phyloP scores from a whole-genome alignment of 106 monocot genomes.

The Dendrobium nobile region DNA sequence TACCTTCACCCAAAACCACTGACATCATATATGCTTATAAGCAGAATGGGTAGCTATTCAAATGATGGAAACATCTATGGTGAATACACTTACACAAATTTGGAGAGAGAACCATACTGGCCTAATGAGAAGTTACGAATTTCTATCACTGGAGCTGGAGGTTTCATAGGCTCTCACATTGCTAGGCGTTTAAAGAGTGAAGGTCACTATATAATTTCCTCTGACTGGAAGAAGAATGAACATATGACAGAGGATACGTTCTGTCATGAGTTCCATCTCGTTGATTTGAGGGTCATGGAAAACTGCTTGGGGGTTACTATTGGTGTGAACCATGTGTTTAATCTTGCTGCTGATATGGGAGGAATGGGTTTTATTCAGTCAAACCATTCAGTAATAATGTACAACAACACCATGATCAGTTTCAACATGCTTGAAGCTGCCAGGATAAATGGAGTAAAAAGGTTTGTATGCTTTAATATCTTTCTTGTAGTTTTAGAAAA shows the following conservation, averaged over 20 bases:
- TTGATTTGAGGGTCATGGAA: slow-evolving; percentile 86
- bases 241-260: slow-evolving; percentile 95
- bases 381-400: slow-evolving; percentile 93
- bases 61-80: slow-evolving; percentile 34
- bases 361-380: slow-evolving; percentile 77
- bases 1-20: too few relatives aligned
- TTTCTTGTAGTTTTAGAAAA: too few relatives aligned
- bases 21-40: too few relatives aligned
- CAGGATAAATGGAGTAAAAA: slow-evolving; percentile 81
- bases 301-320: slow-evolving; percentile 76
- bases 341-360: slow-evolving; percentile 91
- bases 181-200: slow-evolving; percentile 82
- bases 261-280: slow-evolving; percentile 85
- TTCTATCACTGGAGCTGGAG: slow-evolving; percentile 78
- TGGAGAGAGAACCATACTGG: slow-evolving; percentile 90
- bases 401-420: slow-evolving; percentile 97
- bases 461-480: slow-evolving; percentile 21
- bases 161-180: slow-evolving; percentile 89
- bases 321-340: slow-evolving; percentile 67
- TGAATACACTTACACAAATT: slow-evolving; percentile 64
- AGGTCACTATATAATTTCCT: slow-evolving; percentile 88
- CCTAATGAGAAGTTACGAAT: slow-evolving; percentile 63
- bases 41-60: slow-evolving; percentile 37
- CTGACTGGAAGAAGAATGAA: slow-evolving; percentile 97
- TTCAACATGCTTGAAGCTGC: slow-evolving; percentile 92